Conservation (phyloP, 2,329 filamentous ascomycete species). For the Monosporascus sp. region DNA sequence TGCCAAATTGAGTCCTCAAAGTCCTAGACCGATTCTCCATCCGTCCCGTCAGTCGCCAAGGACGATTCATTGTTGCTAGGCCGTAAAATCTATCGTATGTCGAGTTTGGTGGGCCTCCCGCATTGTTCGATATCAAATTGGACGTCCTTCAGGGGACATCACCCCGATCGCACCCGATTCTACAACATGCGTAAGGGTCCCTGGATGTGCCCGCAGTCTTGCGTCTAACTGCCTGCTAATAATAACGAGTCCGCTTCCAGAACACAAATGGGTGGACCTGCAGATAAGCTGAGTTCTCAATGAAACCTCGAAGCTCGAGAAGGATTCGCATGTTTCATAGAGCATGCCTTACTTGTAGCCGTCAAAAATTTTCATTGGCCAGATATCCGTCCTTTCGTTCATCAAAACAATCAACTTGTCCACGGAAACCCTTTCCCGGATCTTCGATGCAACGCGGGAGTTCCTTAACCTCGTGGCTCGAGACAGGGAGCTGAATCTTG, state of each 20-base stretch:
- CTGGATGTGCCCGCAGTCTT: not conserved
- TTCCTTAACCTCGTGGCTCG: not conserved
- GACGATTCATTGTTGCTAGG: not conserved
- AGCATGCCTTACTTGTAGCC: not conserved
- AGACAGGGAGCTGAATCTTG: not conserved
- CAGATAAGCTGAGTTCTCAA: not conserved
- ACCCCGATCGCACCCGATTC: not conserved
- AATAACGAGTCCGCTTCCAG: not conserved
- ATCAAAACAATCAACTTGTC: not conserved
- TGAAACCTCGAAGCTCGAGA: not conserved
- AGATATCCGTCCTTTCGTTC: not conserved
- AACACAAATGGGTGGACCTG: not conserved
- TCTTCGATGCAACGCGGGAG: not conserved
- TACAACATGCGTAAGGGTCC: not conserved
- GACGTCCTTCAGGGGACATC: not conserved
- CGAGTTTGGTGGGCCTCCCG: not conserved
- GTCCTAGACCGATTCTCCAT: not conserved
- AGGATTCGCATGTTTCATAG: not conserved
- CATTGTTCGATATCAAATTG: not conserved
- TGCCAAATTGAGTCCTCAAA: not conserved
- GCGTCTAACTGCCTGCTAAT: not conserved
- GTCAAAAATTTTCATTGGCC: not conserved
- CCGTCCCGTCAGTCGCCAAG: not conserved
- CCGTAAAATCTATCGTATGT: not conserved
- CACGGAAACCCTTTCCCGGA: not conserved